Conservation (phyloP, 805 yeast species). For the Cyberlindnera japonica region DNA sequence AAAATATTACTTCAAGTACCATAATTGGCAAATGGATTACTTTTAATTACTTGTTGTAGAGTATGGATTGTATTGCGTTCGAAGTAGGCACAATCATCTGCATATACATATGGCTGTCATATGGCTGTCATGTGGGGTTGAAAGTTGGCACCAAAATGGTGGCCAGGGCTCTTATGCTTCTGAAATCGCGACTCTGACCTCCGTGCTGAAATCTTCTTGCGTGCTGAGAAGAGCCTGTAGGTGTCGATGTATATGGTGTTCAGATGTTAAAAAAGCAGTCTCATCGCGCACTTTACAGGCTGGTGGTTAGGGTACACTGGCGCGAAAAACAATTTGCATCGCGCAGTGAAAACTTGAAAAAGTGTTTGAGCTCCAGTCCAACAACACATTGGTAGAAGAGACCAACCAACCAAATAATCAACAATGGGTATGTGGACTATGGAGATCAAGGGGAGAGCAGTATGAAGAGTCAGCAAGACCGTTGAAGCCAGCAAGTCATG, state of each 20-base stretch:
- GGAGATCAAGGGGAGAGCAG: slow-evolving; percentile 2
- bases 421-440: slow-evolving; percentile 29
- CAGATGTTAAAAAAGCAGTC: slow-evolving; percentile 24
- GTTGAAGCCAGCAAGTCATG: neutral
- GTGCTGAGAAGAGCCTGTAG: slow-evolving; percentile 6
- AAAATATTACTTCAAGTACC: no score
- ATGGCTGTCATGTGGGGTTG: neutral
- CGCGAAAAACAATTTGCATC: slow-evolving; percentile 17
- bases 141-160: no score
- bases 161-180: neutral
- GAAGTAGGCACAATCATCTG: no score
- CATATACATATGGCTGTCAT: neutral
- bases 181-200: neutral
- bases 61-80: no score
- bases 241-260: slow-evolving; percentile 11
- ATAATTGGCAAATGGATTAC: no score
- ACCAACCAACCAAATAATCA: slow-evolving; percentile 27
- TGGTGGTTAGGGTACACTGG: slow-evolving; percentile 20
- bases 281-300: slow-evolving; percentile 4
- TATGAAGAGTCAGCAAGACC: neutral
- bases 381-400: slow-evolving; percentile 7
- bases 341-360: slow-evolving; percentile 25
- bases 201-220: slow-evolving; percentile 4
- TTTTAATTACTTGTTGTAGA: no score
- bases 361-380: slow-evolving; percentile 14